phyloP scores from a whole-genome alignment of 148 eudicot genomes.

The Pouteria glomerata region DNA sequence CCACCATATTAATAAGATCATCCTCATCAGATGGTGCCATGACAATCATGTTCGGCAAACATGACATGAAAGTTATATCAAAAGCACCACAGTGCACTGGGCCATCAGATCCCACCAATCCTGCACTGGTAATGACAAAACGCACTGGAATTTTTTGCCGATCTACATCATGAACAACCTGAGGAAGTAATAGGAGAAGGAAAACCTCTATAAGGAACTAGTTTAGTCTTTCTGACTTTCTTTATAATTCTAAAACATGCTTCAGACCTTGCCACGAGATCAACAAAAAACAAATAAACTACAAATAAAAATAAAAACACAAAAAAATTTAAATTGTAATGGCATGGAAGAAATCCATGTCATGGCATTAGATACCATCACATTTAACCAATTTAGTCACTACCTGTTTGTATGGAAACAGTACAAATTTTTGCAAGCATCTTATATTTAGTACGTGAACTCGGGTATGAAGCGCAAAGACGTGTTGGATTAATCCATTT shows the following conservation, averaged over 20 bases:
- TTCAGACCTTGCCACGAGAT: not conserved
- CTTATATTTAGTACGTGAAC: not conserved
- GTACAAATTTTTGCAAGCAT: not conserved
- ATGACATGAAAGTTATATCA: slow-evolving; percentile 85
- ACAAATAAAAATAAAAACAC: not conserved
- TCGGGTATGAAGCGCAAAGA: not conserved
- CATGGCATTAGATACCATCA: not conserved
- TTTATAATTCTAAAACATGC: not conserved
- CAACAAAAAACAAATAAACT: not conserved
- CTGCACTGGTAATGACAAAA: slow-evolving; percentile 78
- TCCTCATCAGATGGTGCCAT: slow-evolving; percentile 95
- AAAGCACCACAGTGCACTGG: slow-evolving; percentile 71
- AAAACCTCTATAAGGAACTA: not conserved
- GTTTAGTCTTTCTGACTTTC: not conserved
- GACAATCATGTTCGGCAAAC: slow-evolving; percentile 94
- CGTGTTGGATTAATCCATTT: not conserved
- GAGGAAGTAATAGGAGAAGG: slow-evolving; percentile 1
- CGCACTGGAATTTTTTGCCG: slow-evolving; percentile 82
- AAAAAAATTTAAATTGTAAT: not conserved
- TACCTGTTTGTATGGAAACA: not conserved
- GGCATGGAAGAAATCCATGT: not conserved
- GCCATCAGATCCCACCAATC: slow-evolving; percentile 78
- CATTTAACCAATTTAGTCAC: not conserved
- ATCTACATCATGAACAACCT: slow-evolving; percentile 92
- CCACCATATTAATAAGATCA: slow-evolving; percentile 85